These are phyloP conservation scores for Ensete ventricosum DNA, from an alignment of 176 grass and related monocot genomes.

Conservation along the genomic window DNA sequence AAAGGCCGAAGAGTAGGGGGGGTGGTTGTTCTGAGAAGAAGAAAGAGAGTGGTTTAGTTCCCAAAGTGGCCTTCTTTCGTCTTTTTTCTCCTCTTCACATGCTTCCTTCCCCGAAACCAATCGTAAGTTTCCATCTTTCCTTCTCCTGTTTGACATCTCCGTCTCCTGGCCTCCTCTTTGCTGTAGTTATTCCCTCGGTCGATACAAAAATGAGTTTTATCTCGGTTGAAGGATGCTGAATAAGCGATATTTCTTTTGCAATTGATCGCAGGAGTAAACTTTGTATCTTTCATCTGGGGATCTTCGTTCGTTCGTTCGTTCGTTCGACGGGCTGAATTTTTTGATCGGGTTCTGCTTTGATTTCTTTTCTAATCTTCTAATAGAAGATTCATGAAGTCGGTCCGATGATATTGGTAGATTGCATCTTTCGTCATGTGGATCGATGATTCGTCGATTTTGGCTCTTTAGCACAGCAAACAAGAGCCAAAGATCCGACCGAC, in stretches of 20 bases:
- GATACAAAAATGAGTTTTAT: background rate
- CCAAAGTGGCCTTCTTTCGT: slow-evolving; percentile 2
- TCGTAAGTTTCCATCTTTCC: background rate
- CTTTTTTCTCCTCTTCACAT: background rate
- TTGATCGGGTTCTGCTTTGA: background rate
- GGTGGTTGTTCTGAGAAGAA: background rate
- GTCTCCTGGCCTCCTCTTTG: background rate
- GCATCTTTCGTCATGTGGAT: background rate
- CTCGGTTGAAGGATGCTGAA: background rate
- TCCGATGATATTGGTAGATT: background rate
- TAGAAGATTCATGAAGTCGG: background rate
- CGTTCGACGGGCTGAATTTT: background rate
- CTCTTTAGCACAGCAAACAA: background rate
- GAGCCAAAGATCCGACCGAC: background rate
- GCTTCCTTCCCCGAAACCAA: background rate
- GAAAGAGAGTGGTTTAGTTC: slow-evolving; percentile 3
- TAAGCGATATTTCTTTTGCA: background rate
- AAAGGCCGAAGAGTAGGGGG: background rate
- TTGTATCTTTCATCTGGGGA: slow-evolving; percentile 4
- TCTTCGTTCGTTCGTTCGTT: background rate
- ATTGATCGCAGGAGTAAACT: background rate
- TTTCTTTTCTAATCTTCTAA: background rate
- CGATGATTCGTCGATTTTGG: background rate
- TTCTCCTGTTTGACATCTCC: background rate
- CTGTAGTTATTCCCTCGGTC: background rate